Evolutionary conservation across 164 flowering plant species (phyloP).

Genomic region (Chimonanthus praecox): DNA sequence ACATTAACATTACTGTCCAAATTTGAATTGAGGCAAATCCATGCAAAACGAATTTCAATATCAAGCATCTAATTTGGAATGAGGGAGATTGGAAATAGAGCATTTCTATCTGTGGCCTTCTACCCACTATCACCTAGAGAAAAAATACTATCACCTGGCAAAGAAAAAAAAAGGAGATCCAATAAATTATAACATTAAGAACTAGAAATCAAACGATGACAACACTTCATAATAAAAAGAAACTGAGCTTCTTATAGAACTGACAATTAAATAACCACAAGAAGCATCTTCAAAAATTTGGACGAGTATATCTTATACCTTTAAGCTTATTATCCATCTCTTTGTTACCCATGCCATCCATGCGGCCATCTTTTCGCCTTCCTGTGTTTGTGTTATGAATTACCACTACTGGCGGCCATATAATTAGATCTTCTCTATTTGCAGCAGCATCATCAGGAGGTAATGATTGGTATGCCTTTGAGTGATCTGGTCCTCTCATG

Average conservation of each 20-base stretch:
- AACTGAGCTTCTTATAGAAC: neutral
- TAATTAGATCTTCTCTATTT: constrained; percentile 70
- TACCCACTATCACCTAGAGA: too few species aligned
- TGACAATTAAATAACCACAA: neutral
- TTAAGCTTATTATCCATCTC: constrained; percentile 75
- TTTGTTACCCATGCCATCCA: constrained; percentile 94
- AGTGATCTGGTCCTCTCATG: constrained; percentile 64
- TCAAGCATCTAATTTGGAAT: too few species aligned
- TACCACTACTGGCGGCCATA: constrained; percentile 95
- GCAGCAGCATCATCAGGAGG: constrained; percentile 71
- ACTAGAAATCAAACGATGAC: neutral
- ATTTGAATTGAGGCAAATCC: too few species aligned
- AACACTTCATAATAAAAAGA: neutral
- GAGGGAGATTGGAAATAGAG: too few species aligned
- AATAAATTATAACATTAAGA: neutral
- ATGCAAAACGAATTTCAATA: too few species aligned
- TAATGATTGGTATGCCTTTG: constrained; percentile 64
- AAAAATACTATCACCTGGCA: too few species aligned
- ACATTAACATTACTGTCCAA: too few species aligned
- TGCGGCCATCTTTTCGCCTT: constrained; percentile 78
- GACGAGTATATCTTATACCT: constrained; percentile 53
- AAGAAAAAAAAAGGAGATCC: neutral
- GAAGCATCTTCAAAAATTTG: constrained; percentile 1
- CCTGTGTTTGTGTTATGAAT: constrained; percentile 84
- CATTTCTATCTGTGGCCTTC: too few species aligned